Percentiles rank a stretch among this genome's conserved stretches.
These are phyloP conservation scores for Sedum album DNA, from an alignment of 164 flowering plant genomes.

Conservation along the genomic window DNA sequence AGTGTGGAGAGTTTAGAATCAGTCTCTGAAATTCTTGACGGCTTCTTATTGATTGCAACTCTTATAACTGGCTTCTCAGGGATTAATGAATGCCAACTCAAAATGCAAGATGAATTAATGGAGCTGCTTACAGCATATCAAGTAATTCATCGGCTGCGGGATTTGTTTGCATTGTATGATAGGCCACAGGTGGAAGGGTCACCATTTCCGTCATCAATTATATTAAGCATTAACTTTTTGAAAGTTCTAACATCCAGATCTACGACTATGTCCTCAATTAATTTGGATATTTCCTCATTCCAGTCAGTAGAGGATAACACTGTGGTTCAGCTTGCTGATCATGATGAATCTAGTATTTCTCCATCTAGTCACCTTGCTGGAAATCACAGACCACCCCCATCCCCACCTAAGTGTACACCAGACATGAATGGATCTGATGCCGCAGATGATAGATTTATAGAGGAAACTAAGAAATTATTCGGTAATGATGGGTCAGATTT, in stretches of 20 bases:
- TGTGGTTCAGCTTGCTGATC: slow-evolving; percentile 19
- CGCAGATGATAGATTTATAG: slow-evolving; percentile 34
- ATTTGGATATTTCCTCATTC: slow-evolving; percentile 46
- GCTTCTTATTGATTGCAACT: slow-evolving; percentile 61
- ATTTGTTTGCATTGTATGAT: slow-evolving; percentile 88
- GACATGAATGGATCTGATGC: slow-evolving; percentile 23
- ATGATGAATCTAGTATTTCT: slow-evolving; percentile 20
- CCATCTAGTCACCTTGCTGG: slow-evolving; percentile 16
- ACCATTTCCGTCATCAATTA: slow-evolving; percentile 79
- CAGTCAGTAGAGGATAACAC: slow-evolving; percentile 15
- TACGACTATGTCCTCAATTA: slow-evolving; percentile 33
- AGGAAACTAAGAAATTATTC: slow-evolving; percentile 19
- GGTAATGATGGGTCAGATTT: slow-evolving; percentile 13
- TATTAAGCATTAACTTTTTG: slow-evolving; percentile 62
- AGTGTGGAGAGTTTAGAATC: slow-evolving; percentile 61
- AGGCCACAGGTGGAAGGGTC: slow-evolving; percentile 94
- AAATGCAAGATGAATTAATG: slow-evolving; percentile 77
- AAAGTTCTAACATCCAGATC: slow-evolving; percentile 58
- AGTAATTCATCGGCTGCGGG: slow-evolving; percentile 73
- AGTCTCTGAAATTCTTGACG: slow-evolving; percentile 68
- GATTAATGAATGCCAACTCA: slow-evolving; percentile 57
- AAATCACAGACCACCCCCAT: slow-evolving; percentile 19
- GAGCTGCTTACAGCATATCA: slow-evolving; percentile 81
- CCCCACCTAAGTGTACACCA: slow-evolving; percentile 15
- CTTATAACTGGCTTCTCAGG: slow-evolving; percentile 51